Percentiles rank a stretch among this genome's conserved stretches.
phyloP scores from a whole-genome alignment of 225 moss, liverwort and hornwort genomes.

The Neckera pumila region DNA sequence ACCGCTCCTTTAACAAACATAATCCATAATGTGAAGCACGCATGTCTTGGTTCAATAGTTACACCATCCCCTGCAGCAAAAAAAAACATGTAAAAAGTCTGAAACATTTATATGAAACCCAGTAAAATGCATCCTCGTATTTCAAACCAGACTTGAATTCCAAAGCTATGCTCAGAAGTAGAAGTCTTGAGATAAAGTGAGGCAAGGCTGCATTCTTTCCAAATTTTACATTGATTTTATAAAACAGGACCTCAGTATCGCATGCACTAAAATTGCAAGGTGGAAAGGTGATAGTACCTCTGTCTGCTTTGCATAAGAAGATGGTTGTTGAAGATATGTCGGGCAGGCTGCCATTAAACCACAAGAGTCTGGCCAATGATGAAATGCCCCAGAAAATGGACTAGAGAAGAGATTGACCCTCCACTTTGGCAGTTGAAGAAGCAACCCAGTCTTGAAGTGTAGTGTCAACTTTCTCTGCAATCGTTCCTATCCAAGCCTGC shows the following conservation, averaged over 20 bases:
- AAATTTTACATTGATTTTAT: not conserved
- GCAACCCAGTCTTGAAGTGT: constrained; percentile 43
- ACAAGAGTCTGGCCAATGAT: not conserved
- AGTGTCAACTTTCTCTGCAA: constrained; percentile 80
- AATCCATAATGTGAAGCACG: not conserved
- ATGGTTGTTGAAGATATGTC: not conserved
- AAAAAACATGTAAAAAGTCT: not conserved
- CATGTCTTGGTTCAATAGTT: not conserved
- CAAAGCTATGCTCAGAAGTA: not conserved
- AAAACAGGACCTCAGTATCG: not conserved
- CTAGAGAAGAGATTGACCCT: constrained; percentile 2
- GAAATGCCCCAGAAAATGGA: not conserved
- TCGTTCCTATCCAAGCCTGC: constrained; percentile 76
- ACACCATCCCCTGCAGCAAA: not conserved
- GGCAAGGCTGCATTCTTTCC: not conserved
- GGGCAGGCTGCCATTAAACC: not conserved
- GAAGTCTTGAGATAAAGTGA: too few species aligned
- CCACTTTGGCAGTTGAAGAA: not conserved
- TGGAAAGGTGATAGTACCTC: not conserved
- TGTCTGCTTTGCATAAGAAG: not conserved
- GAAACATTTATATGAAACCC: not conserved
- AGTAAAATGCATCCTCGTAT: not conserved
- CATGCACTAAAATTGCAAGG: not conserved
- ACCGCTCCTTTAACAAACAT: not conserved
- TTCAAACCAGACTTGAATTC: not conserved